phyloP scores from a whole-genome alignment of 768 basidiomycete genomes.

The Macrolepiota fuliginosa region DNA sequence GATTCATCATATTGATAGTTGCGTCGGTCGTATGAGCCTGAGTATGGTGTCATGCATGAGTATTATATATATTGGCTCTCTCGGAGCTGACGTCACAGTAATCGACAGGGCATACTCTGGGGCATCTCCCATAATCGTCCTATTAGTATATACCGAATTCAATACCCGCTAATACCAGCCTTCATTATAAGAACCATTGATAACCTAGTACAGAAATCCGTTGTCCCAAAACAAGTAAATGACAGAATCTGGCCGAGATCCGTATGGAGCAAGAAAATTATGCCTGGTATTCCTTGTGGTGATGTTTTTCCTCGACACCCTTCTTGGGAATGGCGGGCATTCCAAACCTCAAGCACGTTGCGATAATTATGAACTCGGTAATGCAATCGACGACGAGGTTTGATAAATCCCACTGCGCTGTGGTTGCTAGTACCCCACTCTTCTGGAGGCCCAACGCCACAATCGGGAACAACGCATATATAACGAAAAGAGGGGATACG shows the following conservation, averaged over 20 bases:
- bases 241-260: neutral
- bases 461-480: neutral
- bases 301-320: neutral
- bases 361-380: slow-evolving; percentile 2
- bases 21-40: neutral
- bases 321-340: neutral
- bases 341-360: slow-evolving; percentile 1
- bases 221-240: neutral
- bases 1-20: neutral
- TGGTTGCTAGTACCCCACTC: neutral
- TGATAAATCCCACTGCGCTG: neutral
- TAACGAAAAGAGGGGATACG: neutral
- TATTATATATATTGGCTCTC: too few relatives aligned
- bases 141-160: too few relatives aligned
- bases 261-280: neutral
- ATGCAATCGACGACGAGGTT: neutral
- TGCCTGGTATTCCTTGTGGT: neutral
- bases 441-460: neutral
- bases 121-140: too few relatives aligned
- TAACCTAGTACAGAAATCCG: too few relatives aligned
- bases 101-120: too few relatives aligned
- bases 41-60: neutral
- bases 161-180: too few relatives aligned
- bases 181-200: too few relatives aligned
- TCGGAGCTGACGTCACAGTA: too few relatives aligned